Conservation (phyloP, 345 rosid genomes). For the Arabidopsis arenosa region DNA sequence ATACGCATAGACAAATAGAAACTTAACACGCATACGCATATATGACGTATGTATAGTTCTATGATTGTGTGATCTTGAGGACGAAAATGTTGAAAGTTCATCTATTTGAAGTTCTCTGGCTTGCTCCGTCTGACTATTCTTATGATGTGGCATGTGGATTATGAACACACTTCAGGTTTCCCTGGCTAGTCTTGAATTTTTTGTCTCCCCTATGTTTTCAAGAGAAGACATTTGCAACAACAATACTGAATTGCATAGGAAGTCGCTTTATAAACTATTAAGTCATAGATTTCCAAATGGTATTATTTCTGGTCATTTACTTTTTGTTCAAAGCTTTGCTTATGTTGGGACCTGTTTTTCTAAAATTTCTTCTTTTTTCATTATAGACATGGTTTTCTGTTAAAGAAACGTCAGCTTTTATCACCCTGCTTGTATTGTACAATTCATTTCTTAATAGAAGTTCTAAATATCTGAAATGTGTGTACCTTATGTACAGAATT, state of each 20-base stretch:
- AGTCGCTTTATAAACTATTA: not conserved
- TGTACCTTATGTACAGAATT: not conserved
- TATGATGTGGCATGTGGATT: constrained; percentile 25
- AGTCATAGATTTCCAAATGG: not conserved
- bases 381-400: not conserved
- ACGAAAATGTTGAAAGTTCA: constrained; percentile 1
- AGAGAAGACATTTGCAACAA: constrained; percentile 4
- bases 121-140: constrained; percentile 24
- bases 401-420: constrained; percentile 9
- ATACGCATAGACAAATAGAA: not conserved
- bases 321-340: constrained; percentile 12
- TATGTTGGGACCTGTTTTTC: constrained; percentile 10
- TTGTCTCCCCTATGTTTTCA: not conserved
- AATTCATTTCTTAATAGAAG: not conserved
- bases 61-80: not conserved
- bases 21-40: constrained; percentile 2
- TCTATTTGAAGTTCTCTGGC: not conserved
- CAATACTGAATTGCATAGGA: not conserved
- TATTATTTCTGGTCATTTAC: constrained; percentile 18
- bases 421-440: not conserved
- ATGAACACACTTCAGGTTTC: not conserved
- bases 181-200: too few relatives aligned
- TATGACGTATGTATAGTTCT: not conserved
- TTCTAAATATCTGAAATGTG: not conserved
- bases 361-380: not conserved